These are phyloP conservation scores for Boechera stricta DNA, from an alignment of 345 rosid genomes.

Conservation along the genomic window DNA sequence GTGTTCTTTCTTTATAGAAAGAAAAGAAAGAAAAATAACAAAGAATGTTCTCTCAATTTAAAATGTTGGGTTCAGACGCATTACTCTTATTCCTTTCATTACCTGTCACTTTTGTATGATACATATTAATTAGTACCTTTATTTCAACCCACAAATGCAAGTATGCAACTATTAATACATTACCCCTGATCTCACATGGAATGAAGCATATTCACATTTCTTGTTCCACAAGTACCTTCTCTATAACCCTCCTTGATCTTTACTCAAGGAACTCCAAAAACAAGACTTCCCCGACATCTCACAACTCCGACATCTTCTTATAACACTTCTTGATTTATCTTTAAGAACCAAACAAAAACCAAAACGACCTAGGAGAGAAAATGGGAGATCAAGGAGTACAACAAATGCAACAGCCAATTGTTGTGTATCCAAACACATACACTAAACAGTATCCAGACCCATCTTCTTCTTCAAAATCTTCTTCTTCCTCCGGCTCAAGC, in stretches of 20 bases:
- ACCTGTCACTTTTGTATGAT: slow-evolving; percentile 44
- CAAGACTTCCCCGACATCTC: slow-evolving; percentile 15
- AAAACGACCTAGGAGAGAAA: slow-evolving; percentile 5
- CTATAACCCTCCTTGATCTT: slow-evolving; percentile 43
- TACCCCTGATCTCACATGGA: slow-evolving; percentile 39
- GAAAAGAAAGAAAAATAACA: slow-evolving; percentile 45
- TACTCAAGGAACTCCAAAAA: slow-evolving; percentile 47
- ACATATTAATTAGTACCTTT: slow-evolving; percentile 8
- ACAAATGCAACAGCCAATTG: slow-evolving; percentile 55
- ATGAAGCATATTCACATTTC: slow-evolving; percentile 44
- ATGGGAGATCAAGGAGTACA: slow-evolving; percentile 49
- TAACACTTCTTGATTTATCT: slow-evolving; percentile 22
- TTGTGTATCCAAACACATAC: slow-evolving; percentile 61
- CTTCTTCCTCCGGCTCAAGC: slow-evolving; percentile 52
- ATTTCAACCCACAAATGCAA: slow-evolving; percentile 17
- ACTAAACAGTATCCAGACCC: slow-evolving; percentile 49
- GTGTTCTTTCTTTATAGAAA: slow-evolving; percentile 47
- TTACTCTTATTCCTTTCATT: slow-evolving; percentile 39
- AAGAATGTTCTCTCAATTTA: slow-evolving; percentile 42
- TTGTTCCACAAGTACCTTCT: slow-evolving; percentile 44
- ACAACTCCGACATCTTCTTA: slow-evolving; percentile 25
- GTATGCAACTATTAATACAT: slow-evolving; percentile 34
- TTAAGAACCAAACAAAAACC: slow-evolving; percentile 21
- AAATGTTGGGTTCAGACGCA: slow-evolving; percentile 34
- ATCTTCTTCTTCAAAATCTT: slow-evolving; percentile 35